Conservation (phyloP, 1,284 basidiomycete genomes). For the Earliella scabrosa region DNA sequence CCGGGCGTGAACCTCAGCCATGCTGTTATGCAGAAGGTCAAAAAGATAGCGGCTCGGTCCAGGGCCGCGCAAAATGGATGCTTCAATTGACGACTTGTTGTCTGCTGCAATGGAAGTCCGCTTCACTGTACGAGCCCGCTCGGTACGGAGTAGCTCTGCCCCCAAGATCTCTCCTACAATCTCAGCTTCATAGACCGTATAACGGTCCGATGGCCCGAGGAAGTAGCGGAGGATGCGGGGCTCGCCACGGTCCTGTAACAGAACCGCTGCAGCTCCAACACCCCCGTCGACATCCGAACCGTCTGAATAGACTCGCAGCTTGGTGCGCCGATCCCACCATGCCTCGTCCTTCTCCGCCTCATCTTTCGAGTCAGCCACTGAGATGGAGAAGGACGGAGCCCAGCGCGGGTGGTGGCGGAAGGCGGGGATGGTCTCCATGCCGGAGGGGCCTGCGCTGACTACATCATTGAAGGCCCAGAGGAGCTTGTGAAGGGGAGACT, state of each 20-base stretch:
- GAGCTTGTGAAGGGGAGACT: constrained; percentile 27
- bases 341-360: not conserved
- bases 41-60: constrained; percentile 16
- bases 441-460: no score
- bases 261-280: constrained; percentile 8
- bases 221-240: constrained; percentile 17
- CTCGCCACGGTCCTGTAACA: not conserved
- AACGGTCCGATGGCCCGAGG: constrained; percentile 27
- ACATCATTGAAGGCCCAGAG: constrained; percentile 3
- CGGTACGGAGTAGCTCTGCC: constrained; percentile 5
- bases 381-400: not conserved
- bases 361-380: constrained; percentile 1
- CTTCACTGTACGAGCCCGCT: not conserved
- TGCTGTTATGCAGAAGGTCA: constrained; percentile 8
- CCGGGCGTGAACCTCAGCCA: not conserved
- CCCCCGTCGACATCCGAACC: constrained; percentile 18
- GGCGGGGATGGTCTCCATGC: constrained; percentile 23
- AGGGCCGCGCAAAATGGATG: not conserved
- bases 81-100: constrained; percentile 14
- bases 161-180: constrained; percentile 26
- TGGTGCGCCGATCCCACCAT: not conserved
- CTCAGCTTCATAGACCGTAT: constrained; percentile 40
- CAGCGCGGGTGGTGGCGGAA: constrained; percentile 11
- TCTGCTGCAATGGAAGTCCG: constrained; percentile 12
- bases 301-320: constrained; percentile 19